Evolutionary conservation across 768 basidiomycete species (phyloP).

Genomic region (Leucocoprinus leucothites): DNA sequence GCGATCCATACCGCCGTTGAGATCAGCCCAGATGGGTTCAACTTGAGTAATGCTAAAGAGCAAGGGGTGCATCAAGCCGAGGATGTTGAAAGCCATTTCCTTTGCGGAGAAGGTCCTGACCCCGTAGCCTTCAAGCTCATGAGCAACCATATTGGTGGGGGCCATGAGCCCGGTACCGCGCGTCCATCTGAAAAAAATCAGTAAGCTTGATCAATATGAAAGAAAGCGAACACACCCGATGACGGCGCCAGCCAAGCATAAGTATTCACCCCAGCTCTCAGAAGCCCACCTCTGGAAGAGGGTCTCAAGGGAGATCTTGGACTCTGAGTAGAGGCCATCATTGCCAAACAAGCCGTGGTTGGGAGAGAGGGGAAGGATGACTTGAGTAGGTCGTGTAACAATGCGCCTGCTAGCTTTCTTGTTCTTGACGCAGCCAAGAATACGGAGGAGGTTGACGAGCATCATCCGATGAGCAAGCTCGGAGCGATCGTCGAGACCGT

Average conservation of each 20-base stretch:
- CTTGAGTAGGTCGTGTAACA: constrained; percentile 97
- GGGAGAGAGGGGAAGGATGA: constrained; percentile 95
- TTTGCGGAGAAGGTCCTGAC: constrained; percentile 98
- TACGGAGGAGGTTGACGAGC: constrained; percentile 94
- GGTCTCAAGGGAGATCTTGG: constrained; percentile 96
- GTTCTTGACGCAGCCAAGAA: constrained; percentile 94
- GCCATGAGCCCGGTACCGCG: constrained; percentile 98
- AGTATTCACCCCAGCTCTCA: constrained; percentile 98
- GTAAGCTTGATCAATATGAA: constrained; percentile 10
- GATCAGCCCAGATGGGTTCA: constrained; percentile 98
- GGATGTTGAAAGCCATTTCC: constrained; percentile 99
- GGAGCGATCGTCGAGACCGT: constrained; percentile 93
- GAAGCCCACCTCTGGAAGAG: constrained; percentile 98
- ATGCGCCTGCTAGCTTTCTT: constrained; percentile 98
- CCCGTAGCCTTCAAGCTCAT: constrained; percentile 88
- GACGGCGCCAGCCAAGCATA: constrained; percentile 96
- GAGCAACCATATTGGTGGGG: constrained; percentile 91
- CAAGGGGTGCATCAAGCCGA: constrained; percentile 98
- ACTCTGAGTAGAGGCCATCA: constrained; percentile 97
- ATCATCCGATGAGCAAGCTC: constrained; percentile 99
- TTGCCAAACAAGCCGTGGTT: constrained; percentile 98
- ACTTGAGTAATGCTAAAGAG: constrained; percentile 99
- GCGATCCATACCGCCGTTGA: constrained; percentile 98
- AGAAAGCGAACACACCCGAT: constrained; percentile 70
- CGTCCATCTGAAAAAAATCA: constrained; percentile 68